phyloP scores from a whole-genome alignment of 2,329 filamentous ascomycete species.

The Teratosphaeria gauchensis region DNA sequence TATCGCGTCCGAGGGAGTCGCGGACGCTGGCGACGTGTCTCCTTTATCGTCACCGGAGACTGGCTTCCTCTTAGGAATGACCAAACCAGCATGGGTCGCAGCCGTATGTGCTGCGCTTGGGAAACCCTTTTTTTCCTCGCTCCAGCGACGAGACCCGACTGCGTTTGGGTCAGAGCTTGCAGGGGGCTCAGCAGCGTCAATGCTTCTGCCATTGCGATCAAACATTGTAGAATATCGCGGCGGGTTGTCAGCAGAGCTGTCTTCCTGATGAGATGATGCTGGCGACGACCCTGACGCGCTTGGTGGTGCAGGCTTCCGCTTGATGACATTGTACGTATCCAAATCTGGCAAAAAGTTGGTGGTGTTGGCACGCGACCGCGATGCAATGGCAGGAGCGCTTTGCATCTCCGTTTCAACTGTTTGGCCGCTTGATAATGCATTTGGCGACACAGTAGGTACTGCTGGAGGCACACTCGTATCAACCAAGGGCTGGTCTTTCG shows the following conservation, averaged over 20 bases:
- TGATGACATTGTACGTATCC: constrained; percentile 1
- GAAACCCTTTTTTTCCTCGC: neutral
- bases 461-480: neutral
- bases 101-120: neutral
- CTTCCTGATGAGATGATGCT: neutral
- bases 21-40: neutral
- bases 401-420: neutral
- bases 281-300: neutral
- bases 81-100: neutral
- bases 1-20: constrained; percentile 5
- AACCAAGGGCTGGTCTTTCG: neutral
- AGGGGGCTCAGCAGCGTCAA: constrained; percentile 28
- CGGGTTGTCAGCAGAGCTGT: constrained; percentile 29
- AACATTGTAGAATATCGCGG: constrained; percentile 37
- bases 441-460: neutral
- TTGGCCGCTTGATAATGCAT: neutral
- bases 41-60: constrained; percentile 18
- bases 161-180: constrained; percentile 31
- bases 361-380: neutral
- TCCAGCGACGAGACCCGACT: constrained; percentile 23
- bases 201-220: constrained; percentile 24
- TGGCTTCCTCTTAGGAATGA: constrained; percentile 35
- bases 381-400: neutral
- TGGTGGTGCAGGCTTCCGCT: constrained; percentile 9
- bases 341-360: neutral